Evolutionary conservation across 495 filamentous ascomycete species (phyloP).

Genomic region (Xanthoparmelia taractica): DNA sequence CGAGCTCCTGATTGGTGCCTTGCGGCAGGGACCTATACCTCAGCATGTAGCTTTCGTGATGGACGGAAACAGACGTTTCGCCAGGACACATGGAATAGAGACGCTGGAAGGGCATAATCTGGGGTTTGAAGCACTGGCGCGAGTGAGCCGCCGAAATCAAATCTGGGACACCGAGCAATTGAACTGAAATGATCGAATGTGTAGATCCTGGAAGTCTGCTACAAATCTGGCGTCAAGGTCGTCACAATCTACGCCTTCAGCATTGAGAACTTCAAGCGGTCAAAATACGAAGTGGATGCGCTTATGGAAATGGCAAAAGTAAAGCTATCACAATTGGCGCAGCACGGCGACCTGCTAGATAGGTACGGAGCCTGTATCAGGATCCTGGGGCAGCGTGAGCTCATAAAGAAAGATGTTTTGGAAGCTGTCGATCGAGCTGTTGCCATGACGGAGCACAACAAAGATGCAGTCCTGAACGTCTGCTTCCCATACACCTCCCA

Average conservation of each 20-base stretch:
- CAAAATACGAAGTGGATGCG: conserved; percentile 94
- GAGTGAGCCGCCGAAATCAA: conserved; percentile 38
- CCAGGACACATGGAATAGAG: conserved; percentile 82
- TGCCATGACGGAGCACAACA: conserved; percentile 74
- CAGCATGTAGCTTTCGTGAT: conserved; percentile 96
- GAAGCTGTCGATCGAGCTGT: conserved; percentile 78
- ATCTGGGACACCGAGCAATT: background rate
- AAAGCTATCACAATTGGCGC: conserved; percentile 79
- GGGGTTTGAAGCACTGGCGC: conserved; percentile 89
- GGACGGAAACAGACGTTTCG: conserved; percentile 94
- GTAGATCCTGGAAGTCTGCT: conserved; percentile 93
- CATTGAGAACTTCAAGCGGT: conserved; percentile 97
- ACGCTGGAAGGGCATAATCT: conserved; percentile 95
- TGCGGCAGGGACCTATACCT: conserved; percentile 84
- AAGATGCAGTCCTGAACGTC: conserved; percentile 78
- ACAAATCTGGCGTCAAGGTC: conserved; percentile 86
- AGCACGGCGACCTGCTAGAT: conserved; percentile 89
- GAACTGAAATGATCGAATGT: conserved; percentile 4
- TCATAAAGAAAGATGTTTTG: conserved; percentile 78
- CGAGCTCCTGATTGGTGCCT: conserved; percentile 74
- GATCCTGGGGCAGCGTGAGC: conserved; percentile 70
- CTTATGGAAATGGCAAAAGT: conserved; percentile 97
- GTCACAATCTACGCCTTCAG: conserved; percentile 98
- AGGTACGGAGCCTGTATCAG: conserved; percentile 82
- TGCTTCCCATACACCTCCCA: conserved; percentile 96